A percentile compares a stretch with the other conserved stretches of the same genome.
Conservation (phyloP, 2,329 filamentous ascomycete genomes). For the Colletotrichum destructivum region DNA sequence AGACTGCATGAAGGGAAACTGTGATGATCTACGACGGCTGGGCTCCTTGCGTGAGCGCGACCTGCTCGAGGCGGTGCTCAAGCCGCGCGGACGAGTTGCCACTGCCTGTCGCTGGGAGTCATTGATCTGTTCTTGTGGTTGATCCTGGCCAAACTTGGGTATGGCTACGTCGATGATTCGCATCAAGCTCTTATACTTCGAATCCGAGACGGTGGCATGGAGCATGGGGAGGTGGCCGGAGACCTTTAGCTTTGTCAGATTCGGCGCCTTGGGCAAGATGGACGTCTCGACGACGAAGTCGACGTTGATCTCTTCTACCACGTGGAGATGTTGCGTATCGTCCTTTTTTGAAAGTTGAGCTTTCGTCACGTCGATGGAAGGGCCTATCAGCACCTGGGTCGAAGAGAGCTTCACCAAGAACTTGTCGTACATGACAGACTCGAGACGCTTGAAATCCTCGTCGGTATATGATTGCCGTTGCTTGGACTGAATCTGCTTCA, state of each 20-base stretch:
- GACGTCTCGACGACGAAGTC: constrained; percentile 97
- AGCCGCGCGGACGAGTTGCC: constrained; percentile 58
- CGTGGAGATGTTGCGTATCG: constrained; percentile 81
- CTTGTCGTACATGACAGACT: constrained; percentile 97
- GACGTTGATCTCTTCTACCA: constrained; percentile 97
- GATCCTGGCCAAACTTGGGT: constrained; percentile 77
- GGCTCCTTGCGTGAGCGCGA: constrained; percentile 62
- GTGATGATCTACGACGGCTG: constrained; percentile 75
- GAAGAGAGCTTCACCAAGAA: constrained; percentile 94
- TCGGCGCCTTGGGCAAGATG: constrained; percentile 95
- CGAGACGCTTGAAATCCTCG: constrained; percentile 88
- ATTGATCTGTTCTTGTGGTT: constrained; percentile 38
- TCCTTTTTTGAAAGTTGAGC: constrained; percentile 80
- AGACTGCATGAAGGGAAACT: constrained; percentile 80
- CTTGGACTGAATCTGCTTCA: constrained; percentile 92
- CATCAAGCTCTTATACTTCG: constrained; percentile 98
- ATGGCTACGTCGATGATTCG: constrained; percentile 95
- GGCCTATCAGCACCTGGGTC: constrained; percentile 95
- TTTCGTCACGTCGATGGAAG: constrained; percentile 91
- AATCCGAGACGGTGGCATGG: constrained; percentile 92
- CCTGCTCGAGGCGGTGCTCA: constrained; percentile 62
- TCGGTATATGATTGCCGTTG: constrained; percentile 90
- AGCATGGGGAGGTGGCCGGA: constrained; percentile 93
- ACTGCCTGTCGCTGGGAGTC: constrained; percentile 47
- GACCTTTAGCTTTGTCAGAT: constrained; percentile 91